Percentiles rank a stretch among this genome's conserved stretches.
Evolutionary conservation across 768 basidiomycete species (phyloP).

Genomic region (Amanita pallidorosea): DNA sequence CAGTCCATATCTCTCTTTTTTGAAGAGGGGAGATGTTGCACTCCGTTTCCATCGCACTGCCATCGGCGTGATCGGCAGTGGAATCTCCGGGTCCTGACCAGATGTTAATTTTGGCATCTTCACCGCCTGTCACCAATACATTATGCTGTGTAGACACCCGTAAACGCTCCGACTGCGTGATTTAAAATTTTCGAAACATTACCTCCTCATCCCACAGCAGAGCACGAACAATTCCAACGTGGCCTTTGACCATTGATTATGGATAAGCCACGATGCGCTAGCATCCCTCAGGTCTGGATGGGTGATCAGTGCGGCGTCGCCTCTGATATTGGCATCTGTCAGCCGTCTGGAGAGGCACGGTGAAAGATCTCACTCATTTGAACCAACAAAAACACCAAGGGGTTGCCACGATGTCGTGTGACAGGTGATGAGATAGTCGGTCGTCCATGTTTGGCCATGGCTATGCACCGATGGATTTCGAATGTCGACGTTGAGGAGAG

Average conservation of each 20-base stretch:
- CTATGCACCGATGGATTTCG: constrained; percentile 53
- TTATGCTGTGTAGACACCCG: constrained; percentile 19
- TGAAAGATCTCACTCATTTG: constrained; percentile 45
- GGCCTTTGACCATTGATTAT: constrained; percentile 44
- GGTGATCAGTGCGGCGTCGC: constrained; percentile 47
- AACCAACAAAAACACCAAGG: constrained; percentile 55
- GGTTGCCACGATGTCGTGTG: constrained; percentile 25
- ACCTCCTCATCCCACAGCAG: constrained; percentile 48
- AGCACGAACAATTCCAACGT: constrained; percentile 46
- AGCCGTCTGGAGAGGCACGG: not conserved
- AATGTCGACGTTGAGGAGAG: constrained; percentile 46
- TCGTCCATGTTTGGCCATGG: constrained; percentile 55
- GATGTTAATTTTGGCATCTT: constrained; percentile 35
- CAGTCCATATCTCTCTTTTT: constrained; percentile 2
- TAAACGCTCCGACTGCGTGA: not conserved
- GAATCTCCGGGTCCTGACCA: constrained; percentile 22
- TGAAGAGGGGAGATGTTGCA: not conserved
- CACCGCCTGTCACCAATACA: constrained; percentile 37
- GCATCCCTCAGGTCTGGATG: constrained; percentile 26
- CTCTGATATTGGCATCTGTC: constrained; percentile 23
- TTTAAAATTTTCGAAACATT: not conserved
- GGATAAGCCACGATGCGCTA: constrained; percentile 35
- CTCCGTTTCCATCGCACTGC: constrained; percentile 11
- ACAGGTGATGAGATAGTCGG: constrained; percentile 63
- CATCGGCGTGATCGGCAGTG: constrained; percentile 17